Evolutionary conservation across 2,329 filamentous ascomycete species (phyloP).

Genomic region (Sordariomycetes sp.): DNA sequence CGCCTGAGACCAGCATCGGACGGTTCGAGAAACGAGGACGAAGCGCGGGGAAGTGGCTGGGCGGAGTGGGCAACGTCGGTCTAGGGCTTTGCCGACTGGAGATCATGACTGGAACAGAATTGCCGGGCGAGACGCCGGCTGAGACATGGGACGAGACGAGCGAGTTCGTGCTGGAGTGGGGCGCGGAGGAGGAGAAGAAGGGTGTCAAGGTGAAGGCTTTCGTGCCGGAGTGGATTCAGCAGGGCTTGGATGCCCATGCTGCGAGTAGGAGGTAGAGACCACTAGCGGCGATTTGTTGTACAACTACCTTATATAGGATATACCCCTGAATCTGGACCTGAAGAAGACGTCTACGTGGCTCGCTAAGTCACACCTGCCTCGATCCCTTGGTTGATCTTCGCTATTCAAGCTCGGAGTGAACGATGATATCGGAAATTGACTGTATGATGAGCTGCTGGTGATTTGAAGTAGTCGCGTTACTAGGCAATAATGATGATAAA

Average conservation of each 20-base stretch:
- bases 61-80: constrained; percentile 75
- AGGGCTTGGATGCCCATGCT: constrained; percentile 22
- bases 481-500: too few species aligned
- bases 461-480: too few species aligned
- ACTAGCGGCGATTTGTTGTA: too few species aligned
- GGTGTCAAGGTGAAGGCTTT: constrained; percentile 63
- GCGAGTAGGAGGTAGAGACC: constrained; percentile 4
- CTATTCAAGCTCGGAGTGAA: too few species aligned
- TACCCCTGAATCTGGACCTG: too few species aligned
- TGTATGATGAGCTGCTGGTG: too few species aligned
- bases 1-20: constrained; percentile 38
- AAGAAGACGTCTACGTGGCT: too few species aligned
- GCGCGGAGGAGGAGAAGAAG: constrained; percentile 24
- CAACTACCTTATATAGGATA: not conserved
- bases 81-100: constrained; percentile 80
- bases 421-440: too few species aligned
- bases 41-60: constrained; percentile 71
- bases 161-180: constrained; percentile 52
- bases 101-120: constrained; percentile 73
- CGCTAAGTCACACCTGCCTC: too few species aligned
- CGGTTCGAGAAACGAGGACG: constrained; percentile 50
- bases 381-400: too few species aligned
- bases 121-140: constrained; percentile 59
- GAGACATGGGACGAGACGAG: constrained; percentile 52
- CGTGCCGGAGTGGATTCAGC: constrained; percentile 66